Evolutionary conservation across 768 basidiomycete species (phyloP), one percentile per base, ranked within the genome.

Genomic region (Suillus plorans): DNA sequence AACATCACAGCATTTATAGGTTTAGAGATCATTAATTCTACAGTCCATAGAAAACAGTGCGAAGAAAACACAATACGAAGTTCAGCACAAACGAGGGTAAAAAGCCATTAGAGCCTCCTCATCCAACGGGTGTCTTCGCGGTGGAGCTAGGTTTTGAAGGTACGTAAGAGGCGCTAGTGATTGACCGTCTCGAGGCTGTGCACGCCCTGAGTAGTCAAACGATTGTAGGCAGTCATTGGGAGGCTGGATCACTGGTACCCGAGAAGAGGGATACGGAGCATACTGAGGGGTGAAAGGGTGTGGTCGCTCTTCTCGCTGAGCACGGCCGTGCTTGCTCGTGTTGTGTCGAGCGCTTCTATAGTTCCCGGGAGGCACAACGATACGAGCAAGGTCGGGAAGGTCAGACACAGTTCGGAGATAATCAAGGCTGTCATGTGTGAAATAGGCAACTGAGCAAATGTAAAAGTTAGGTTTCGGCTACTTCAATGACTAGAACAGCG

Each of bases 61-160:
- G 60, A 72, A 69, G 65, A 63, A 55, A 49, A 61, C 56, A 64
- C 16, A 63, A 63, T 52, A 69, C 70, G 45, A 66, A 69, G 18
- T 58, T 78, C 68, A 76, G 53, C 71, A 69, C 63, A 75, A 45
- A 20, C 70, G 74, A 64, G 81, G 75, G 47, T 69, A 75, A 67
- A 89, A 84, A 2, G 84, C 84, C 81, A 89, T 89, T 59, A 92
- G 78, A 7, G 87, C 86, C 71, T 85, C 83, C 73, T 91, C 89
- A 71, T 92, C 90, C 61, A 89, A 73, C 3, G 88, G 87, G 72
- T 91, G 90, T 56, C 90, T 84, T 61, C 84, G 83, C 20, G 82
- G 83, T 18, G 86, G 87, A 20, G 88, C 81, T 14, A 84, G 80
- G 31, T 80, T 85, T 72, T 85, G 81, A 22, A 90, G 81, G 72